These are phyloP conservation scores for Flueggea neowawraea DNA, from an alignment of 441 rosid species.

Conservation along the genomic window DNA sequence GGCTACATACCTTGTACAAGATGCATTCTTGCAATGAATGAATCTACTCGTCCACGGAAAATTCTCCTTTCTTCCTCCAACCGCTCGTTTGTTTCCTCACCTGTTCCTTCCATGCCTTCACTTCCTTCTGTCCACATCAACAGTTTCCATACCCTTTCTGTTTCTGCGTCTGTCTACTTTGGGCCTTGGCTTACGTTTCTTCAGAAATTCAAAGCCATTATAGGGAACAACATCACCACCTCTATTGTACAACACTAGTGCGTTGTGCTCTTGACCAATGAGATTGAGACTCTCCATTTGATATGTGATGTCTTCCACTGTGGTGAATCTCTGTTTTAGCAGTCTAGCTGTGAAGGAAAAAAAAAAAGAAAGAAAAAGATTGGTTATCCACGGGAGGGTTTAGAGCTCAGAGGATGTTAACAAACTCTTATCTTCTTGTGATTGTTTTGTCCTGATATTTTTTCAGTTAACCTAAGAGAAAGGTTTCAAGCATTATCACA, in stretches of 20 bases:
- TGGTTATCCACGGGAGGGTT: no score
- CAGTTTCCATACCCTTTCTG: slow-evolving; percentile 85
- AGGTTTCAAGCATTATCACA: not conserved
- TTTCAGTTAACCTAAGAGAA: no score
- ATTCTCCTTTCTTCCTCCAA: slow-evolving; percentile 92
- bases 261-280: slow-evolving; percentile 40
- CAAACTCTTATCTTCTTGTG: no score
- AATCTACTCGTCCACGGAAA: slow-evolving; percentile 76
- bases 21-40: slow-evolving; percentile 98
- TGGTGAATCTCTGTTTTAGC: slow-evolving; percentile 21
- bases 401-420: no score
- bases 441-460: no score
- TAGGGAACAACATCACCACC: slow-evolving; percentile 60
- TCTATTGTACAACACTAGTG: slow-evolving; percentile 52
- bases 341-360: slow-evolving; percentile 27
- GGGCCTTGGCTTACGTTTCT: slow-evolving; percentile 70
- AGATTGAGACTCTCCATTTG: slow-evolving; percentile 48
- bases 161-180: slow-evolving; percentile 88
- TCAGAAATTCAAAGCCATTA: slow-evolving; percentile 34
- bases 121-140: slow-evolving; percentile 72
- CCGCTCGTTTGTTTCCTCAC: slow-evolving; percentile 61
- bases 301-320: slow-evolving; percentile 44
- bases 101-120: slow-evolving; percentile 46
- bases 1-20: slow-evolving; percentile 85
- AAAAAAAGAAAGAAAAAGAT: no score